Evolutionary conservation across 2,329 filamentous ascomycete species (phyloP).

Genomic region (Fusarium chlamydosporum): DNA sequence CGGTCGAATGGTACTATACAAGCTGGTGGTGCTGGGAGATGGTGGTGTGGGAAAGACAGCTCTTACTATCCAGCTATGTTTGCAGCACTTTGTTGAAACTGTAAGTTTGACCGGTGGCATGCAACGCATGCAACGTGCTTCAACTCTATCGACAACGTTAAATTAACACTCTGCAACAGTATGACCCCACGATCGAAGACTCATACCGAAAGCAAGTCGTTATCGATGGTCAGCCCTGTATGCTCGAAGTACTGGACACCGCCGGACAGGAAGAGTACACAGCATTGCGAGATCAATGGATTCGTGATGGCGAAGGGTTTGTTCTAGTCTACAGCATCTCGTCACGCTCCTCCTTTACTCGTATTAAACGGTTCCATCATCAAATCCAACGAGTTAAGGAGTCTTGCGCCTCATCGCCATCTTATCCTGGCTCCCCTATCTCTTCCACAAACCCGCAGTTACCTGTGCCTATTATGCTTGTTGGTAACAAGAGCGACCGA

Average conservation of each 20-base stretch:
- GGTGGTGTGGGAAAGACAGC: constrained; percentile 96
- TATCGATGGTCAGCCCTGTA: constrained; percentile 94
- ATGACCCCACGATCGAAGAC: constrained; percentile 90
- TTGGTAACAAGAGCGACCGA: constrained; percentile 98
- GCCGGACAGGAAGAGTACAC: constrained; percentile 99
- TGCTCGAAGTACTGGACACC: constrained; percentile 97
- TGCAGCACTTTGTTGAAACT: constrained; percentile 98
- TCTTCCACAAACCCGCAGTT: constrained; percentile 70
- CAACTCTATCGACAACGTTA: constrained; percentile 2
- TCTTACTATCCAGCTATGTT: constrained; percentile 93
- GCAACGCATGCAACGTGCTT: constrained; percentile 12
- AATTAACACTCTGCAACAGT: constrained; percentile 63
- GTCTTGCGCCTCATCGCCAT: constrained; percentile 81
- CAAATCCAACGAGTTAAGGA: constrained; percentile 99
- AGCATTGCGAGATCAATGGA: constrained; percentile 96
- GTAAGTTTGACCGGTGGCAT: constrained; percentile 61
- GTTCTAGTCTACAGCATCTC: constrained; percentile 99
- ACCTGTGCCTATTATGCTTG: constrained; percentile 94
- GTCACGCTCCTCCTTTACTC: constrained; percentile 92
- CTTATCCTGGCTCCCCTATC: constrained; percentile 81
- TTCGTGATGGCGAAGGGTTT: constrained; percentile 96
- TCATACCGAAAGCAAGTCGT: constrained; percentile 91
- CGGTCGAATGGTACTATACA: constrained; percentile 95
- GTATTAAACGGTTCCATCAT: constrained; percentile 95
- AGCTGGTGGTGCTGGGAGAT: constrained; percentile 94